phyloP scores from a whole-genome alignment of 1,139 yeast genomes.

The Hansenula sp. region DNA sequence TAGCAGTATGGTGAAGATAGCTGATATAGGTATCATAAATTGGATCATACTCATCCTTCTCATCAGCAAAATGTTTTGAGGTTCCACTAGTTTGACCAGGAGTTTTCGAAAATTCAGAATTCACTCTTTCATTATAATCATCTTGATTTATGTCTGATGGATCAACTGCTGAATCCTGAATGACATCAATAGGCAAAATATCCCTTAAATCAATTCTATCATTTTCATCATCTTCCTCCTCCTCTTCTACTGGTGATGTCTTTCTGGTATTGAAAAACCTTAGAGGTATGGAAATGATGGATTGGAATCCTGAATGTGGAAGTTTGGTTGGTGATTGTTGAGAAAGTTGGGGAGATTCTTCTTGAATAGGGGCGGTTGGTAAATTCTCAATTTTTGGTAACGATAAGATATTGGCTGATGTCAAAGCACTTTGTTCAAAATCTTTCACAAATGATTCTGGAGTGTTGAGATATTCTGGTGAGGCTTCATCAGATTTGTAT shows the following conservation, averaged over 20 bases:
- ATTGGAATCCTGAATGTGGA: conserved; percentile 1
- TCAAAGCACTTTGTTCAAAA: not conserved
- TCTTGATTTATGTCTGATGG: not conserved
- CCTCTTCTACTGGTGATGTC: not conserved
- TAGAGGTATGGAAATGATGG: conserved; percentile 11
- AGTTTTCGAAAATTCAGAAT: not conserved
- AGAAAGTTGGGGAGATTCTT: not conserved
- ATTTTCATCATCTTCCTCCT: not conserved
- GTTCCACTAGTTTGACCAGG: too few relatives aligned
- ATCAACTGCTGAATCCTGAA: conserved; percentile 13
- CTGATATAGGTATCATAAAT: conserved; percentile 13
- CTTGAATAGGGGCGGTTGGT: conserved; percentile 7
- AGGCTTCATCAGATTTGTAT: not conserved
- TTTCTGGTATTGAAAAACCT: conserved; percentile 6
- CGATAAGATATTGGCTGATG: not conserved
- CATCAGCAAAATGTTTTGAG: not conserved
- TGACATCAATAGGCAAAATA: conserved; percentile 8
- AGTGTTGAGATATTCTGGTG: not conserved
- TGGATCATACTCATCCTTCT: conserved; percentile 9
- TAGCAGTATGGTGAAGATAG: conserved; percentile 1
- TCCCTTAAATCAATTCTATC: conserved; percentile 3
- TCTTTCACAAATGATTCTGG: not conserved
- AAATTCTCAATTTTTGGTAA: conserved; percentile 7
- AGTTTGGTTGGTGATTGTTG: not conserved
- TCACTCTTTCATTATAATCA: not conserved